Conservation (phyloP, 306 rosid species). For the Pyrus communis region DNA sequence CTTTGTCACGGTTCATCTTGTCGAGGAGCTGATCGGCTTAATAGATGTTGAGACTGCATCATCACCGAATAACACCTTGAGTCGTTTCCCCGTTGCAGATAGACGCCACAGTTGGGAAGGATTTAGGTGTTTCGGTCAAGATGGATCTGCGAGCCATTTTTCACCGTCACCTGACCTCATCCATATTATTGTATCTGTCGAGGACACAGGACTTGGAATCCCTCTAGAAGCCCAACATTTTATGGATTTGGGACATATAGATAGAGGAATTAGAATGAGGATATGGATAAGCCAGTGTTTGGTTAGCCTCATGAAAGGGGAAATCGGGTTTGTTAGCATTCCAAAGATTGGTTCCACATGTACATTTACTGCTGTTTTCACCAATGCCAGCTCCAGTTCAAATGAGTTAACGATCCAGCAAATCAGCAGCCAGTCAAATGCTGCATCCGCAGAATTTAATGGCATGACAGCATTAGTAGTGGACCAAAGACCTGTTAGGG, state of each 20-base stretch:
- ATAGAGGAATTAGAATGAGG: too few relatives aligned
- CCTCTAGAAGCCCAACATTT: constrained; percentile 39
- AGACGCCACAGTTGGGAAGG: constrained; percentile 68
- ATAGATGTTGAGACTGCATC: constrained; percentile 65
- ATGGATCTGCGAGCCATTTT: constrained; percentile 41
- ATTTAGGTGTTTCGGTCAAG: constrained; percentile 46
- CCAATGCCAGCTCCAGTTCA: constrained; percentile 37
- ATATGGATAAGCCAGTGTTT: constrained; percentile 66
- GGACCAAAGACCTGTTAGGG: constrained; percentile 69
- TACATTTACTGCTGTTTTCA: constrained; percentile 78
- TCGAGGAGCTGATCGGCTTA: constrained; percentile 60
- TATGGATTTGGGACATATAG: too few relatives aligned
- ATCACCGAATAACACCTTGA: constrained; percentile 56
- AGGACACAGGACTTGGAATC: constrained; percentile 91
- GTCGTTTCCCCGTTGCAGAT: constrained; percentile 69
- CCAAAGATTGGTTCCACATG: constrained; percentile 83
- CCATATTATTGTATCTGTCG: constrained; percentile 79
- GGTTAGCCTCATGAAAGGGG: constrained; percentile 93
- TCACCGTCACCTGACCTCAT: constrained; percentile 46
- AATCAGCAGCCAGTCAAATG: constrained; percentile 46
- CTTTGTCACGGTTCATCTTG: constrained; percentile 78
- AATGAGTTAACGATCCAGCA: constrained; percentile 43
- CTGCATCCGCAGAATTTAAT: constrained; percentile 51
- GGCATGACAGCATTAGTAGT: constrained; percentile 73
- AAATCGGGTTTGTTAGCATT: constrained; percentile 73